These are phyloP conservation scores for Dryas integrifolia DNA, from an alignment of 331 rosid genomes.

Conservation along the genomic window DNA sequence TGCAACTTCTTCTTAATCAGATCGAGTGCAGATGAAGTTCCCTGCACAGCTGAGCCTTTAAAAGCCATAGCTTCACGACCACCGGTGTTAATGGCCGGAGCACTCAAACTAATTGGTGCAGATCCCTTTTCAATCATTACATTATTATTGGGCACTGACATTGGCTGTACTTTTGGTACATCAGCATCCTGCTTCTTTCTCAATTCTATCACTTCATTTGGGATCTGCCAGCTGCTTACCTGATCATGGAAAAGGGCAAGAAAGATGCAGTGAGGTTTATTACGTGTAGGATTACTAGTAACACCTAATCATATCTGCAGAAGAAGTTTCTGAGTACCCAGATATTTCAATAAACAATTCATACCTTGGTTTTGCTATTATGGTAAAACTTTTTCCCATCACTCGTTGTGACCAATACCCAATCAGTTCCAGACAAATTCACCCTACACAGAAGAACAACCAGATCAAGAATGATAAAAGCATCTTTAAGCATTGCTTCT, in stretches of 20 bases:
- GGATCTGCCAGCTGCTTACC: slow-evolving; percentile 99
- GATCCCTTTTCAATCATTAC: slow-evolving; percentile 63
- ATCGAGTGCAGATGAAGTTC: slow-evolving; percentile 83
- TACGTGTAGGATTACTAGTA: neutral
- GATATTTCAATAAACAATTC: slow-evolving; percentile 12
- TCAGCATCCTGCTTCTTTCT: slow-evolving; percentile 76
- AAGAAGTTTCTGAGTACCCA: neutral
- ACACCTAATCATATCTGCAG: neutral
- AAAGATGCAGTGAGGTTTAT: neutral
- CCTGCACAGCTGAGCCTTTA: slow-evolving; percentile 47
- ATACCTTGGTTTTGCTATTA: slow-evolving; percentile 84
- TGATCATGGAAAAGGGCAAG: slow-evolving; percentile 27
- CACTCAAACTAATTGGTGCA: slow-evolving; percentile 61
- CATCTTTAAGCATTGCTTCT: neutral
- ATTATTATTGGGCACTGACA: slow-evolving; percentile 54
- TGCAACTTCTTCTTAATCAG: slow-evolving; percentile 92
- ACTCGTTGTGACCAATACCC: slow-evolving; percentile 77
- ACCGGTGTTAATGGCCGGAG: slow-evolving; percentile 87
- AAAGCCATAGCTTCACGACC: slow-evolving; percentile 89
- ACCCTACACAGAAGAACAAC: slow-evolving; percentile 48
- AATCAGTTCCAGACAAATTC: slow-evolving; percentile 77
- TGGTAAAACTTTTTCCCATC: slow-evolving; percentile 91
- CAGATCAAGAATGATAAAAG: slow-evolving; percentile 6
- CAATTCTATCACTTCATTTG: slow-evolving; percentile 84
- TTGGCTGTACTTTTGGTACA: slow-evolving; percentile 49